Evolutionary conservation across 2,329 filamentous ascomycete species (phyloP), one percentile per base, ranked within the genome.

Genomic region (Colletotrichum chrysophilum): DNA sequence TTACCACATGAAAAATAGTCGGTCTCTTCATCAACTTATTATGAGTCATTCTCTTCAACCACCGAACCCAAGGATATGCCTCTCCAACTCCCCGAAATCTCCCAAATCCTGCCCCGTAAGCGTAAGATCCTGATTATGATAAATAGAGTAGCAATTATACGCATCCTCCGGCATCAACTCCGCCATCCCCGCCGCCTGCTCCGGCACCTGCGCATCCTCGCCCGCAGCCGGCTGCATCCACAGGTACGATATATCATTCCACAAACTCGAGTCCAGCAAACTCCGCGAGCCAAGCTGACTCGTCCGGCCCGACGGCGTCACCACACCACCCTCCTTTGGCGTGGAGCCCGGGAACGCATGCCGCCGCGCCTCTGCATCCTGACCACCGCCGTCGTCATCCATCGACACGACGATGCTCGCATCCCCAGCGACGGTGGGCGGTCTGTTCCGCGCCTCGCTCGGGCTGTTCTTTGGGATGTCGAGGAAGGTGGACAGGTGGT

Each of bases 211-310:
- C 2, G 21, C 28, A 12, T 66, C 71, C 6, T 71, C 67, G 4
- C 13, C 21, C 5, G 7, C 38, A 10, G 61, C 9, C 12, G 61
- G 61, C 36, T 62, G 62, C 68, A 71, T 48, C 72, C 72, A 75
- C 28, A 75, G 24, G 18, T 75, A 75, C 30, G 72, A 75, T 5
- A 75, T 75, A 30, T 72, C 72, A 18, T 75, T 75, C 68, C 72
- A 75, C 24, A 75, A n/a, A 38, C 72, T 72, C 38, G 72, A 72
- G n/a, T 75, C 72, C n/a, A 75, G 4, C 28, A 75, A 16, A 8
- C 68, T 75, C n/a, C 72, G 52, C 16, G 55, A 75, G 2, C 72
- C 72, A 18, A 75, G 32, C n/a, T 71, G 52, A 5, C 72, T 71
- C 5, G 61, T 34, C 24, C 61, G 43, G n/a, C 43, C n/a, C 4